Evolutionary conservation across 306 rosid species (phyloP).

Genomic region (Styphnolobium japonicum): DNA sequence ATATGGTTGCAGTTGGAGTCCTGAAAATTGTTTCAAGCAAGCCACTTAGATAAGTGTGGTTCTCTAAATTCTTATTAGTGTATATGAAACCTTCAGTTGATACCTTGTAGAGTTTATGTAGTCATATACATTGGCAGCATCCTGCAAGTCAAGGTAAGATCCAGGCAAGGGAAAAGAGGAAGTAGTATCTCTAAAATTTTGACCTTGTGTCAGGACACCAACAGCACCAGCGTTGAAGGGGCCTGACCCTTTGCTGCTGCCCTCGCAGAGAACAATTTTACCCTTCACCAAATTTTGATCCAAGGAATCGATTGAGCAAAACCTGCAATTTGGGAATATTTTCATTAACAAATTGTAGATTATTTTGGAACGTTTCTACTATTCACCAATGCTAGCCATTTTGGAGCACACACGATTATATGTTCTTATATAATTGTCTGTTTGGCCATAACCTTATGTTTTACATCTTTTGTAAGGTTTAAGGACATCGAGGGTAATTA

Average conservation of each 20-base stretch:
- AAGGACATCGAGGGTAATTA: neutral
- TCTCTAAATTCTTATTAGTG: neutral
- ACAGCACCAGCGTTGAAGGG: neutral
- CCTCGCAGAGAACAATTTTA: slow-evolving; percentile 45
- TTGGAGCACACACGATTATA: neutral
- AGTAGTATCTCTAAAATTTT: neutral
- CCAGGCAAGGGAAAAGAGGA: neutral
- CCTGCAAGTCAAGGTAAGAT: slow-evolving; percentile 7
- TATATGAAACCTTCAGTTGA: neutral
- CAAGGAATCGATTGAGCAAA: neutral
- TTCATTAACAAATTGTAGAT: neutral
- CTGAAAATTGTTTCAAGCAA: neutral
- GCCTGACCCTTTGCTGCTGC: neutral
- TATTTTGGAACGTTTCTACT: neutral
- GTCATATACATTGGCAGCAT: neutral
- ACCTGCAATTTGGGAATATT: slow-evolving; percentile 1
- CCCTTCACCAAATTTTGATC: slow-evolving; percentile 29
- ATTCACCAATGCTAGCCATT: neutral
- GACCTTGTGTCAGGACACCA: slow-evolving; percentile 27
- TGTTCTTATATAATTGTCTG: neutral
- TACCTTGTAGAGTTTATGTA: slow-evolving; percentile 36
- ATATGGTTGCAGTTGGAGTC: slow-evolving; percentile 30
- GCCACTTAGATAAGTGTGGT: neutral
- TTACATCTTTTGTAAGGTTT: neutral
- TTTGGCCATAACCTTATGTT: neutral